Evolutionary conservation across 768 basidiomycete genomes (phyloP).

Genomic region (Flagelloscypha sp.): DNA sequence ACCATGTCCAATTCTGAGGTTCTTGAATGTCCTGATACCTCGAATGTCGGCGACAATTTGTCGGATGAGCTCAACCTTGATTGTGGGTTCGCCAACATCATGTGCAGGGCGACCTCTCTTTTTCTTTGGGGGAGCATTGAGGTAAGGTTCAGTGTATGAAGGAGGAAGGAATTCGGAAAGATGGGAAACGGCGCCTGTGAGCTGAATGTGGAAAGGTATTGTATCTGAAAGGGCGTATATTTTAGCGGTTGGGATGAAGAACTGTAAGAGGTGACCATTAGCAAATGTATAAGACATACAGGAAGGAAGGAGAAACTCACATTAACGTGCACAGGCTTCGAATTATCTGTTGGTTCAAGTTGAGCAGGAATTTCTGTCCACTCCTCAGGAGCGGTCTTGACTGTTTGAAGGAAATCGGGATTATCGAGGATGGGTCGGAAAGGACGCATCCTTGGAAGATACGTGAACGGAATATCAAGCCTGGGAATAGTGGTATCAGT

Average conservation of each 20-base stretch:
- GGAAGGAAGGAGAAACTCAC: slow-evolving; percentile 29
- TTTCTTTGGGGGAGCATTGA: background rate
- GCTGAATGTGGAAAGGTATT: slow-evolving; percentile 61
- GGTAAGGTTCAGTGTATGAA: slow-evolving; percentile 8
- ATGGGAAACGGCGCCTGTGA: slow-evolving; percentile 37
- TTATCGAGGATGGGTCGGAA: slow-evolving; percentile 41
- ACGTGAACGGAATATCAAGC: slow-evolving; percentile 40
- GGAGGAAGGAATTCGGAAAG: slow-evolving; percentile 37
- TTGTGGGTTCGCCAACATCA: slow-evolving; percentile 18
- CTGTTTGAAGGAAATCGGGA: slow-evolving; percentile 43
- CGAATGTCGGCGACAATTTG: slow-evolving; percentile 33
- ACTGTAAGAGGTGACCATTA: slow-evolving; percentile 23
- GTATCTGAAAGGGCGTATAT: slow-evolving; percentile 46
- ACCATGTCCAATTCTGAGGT: slow-evolving; percentile 36
- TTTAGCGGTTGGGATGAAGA: slow-evolving; percentile 51
- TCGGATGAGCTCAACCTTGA: slow-evolving; percentile 47
- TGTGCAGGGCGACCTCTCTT: no score
- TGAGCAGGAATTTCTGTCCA: slow-evolving; percentile 44
- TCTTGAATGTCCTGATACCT: slow-evolving; percentile 29
- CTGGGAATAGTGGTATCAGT: slow-evolving; percentile 20
- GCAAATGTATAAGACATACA: slow-evolving; percentile 2
- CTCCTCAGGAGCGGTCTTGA: slow-evolving; percentile 60
- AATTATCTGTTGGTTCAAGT: slow-evolving; percentile 26
- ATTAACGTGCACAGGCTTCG: slow-evolving; percentile 39
- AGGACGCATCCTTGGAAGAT: slow-evolving; percentile 48